These are phyloP conservation scores for Mucor irregularis DNA, from an alignment of 371 early-diverging fungal genomes.

Conservation along the genomic window DNA sequence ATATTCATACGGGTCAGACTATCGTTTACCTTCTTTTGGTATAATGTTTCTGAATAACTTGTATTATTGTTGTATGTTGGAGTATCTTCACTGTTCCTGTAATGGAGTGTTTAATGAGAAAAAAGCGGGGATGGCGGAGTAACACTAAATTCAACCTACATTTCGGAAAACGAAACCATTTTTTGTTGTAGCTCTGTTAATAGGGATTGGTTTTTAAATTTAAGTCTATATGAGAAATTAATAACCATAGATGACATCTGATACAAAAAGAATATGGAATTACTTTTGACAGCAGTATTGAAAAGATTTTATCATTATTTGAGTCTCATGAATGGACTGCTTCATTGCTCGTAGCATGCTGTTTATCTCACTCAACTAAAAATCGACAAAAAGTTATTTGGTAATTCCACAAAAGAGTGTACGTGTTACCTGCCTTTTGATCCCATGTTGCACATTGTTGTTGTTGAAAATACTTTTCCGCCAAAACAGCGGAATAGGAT, in stretches of 20 bases:
- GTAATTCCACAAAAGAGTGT: not conserved
- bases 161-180: not conserved
- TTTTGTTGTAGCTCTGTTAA: slow-evolving; percentile 1
- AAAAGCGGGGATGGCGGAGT: slow-evolving; percentile 1
- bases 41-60: slow-evolving; percentile 6
- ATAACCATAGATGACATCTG: not conserved
- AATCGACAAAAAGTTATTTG: not conserved
- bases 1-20: slow-evolving; percentile 22
- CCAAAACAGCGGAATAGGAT: slow-evolving; percentile 20
- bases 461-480: slow-evolving; percentile 17
- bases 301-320: not conserved
- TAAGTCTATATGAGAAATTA: slow-evolving; percentile 4
- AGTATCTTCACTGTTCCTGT: not conserved
- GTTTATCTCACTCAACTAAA: slow-evolving; percentile 7
- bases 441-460: slow-evolving; percentile 1
- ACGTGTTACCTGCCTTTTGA: slow-evolving; percentile 1
- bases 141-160: not conserved
- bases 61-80: not conserved
- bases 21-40: slow-evolving; percentile 14
- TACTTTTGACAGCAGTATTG: slow-evolving; percentile 12
- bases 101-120: not conserved
- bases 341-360: not conserved
- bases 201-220: slow-evolving; percentile 11
- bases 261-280: not conserved
- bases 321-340: slow-evolving; percentile 1